Evolutionary conservation across 495 filamentous ascomycete species (phyloP), one percentile per base, ranked within the genome.

Genomic region (Podospora pseudocomata): DNA sequence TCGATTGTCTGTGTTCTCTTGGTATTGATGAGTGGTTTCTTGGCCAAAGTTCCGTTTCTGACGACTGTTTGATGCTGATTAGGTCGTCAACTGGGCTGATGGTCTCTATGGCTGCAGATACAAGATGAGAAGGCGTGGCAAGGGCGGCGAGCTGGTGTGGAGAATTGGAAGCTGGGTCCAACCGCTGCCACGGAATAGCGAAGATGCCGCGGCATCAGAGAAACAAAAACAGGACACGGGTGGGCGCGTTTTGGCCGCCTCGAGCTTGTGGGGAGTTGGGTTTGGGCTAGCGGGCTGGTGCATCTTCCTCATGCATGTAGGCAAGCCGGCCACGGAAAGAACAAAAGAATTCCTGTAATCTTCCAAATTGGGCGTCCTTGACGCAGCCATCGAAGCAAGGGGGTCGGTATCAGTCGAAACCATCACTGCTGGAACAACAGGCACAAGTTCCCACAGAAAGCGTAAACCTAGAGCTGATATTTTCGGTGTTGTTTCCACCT

Each of bases 21-120:
- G 61, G 61, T 63, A 63, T 63, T 63, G 61, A 18, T 49, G 28
- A 34, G 32, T 63, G 30, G 61, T 34, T 39, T 20, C n/a, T 32
- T 63, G 30, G 59, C 59, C 16, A 26, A 28, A 18, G 5, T 26
- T 58, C 55, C 23, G 55, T 20, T 20, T 18, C 55, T 58, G 55
- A 49, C 39, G 39, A 58, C 55, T 58, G 55, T 58, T 58, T 49
- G 39, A 58, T 58, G 55, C 55, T 58, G 9, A 49, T 49, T 49
- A 11, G 39, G 39, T 49, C 39, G 9, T 49, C 39, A 49, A 49
- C 39, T 49, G 39, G 39, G 55, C 55, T 58, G 55, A 58, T 58
- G 55, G 55, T 58, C n/a, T 49, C 9, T 23, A 23, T 58, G 23
- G 59, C 20, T 20, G 59, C 59, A 61, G 28, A 61, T 7, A 27